Percentiles rank a stretch among this genome's conserved stretches.
These are phyloP conservation scores for Aspergillus steynii DNA, from an alignment of 495 filamentous ascomycete genomes.

Conservation along the genomic window DNA sequence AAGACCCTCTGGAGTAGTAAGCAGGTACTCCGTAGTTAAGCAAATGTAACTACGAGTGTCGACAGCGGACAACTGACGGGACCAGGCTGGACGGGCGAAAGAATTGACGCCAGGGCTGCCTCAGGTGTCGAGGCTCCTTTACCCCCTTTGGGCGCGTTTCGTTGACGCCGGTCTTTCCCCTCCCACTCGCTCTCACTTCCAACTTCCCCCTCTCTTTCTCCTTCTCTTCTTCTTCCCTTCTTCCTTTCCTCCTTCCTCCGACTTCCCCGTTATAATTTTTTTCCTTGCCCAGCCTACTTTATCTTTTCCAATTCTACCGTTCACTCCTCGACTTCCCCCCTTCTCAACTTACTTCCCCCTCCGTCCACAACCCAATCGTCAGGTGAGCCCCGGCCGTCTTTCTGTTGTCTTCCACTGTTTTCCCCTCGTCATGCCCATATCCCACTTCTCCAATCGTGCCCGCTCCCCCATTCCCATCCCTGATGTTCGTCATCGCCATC, in stretches of 20 bases:
- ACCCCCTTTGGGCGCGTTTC: constrained; percentile 14
- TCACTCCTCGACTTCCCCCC: constrained; percentile 4
- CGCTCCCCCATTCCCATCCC: constrained; percentile 8
- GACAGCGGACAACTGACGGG: no score
- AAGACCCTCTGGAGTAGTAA: no score
- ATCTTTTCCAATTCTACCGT: constrained; percentile 2
- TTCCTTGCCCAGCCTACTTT: constrained; percentile 1
- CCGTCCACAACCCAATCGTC: background rate
- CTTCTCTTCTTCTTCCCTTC: constrained; percentile 19
- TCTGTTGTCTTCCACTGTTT: constrained; percentile 11
- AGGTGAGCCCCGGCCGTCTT: constrained; percentile 10
- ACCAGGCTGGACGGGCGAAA: background rate
- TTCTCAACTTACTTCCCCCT: background rate
- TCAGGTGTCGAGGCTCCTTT: constrained; percentile 11
- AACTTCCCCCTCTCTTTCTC: constrained; percentile 16
- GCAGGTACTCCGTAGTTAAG: no score
- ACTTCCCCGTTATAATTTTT: constrained; percentile 4
- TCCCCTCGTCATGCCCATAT: constrained; percentile 16
- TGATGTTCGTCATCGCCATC: constrained; percentile 3
- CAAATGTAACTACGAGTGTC: no score
- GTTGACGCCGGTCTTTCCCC: constrained; percentile 24
- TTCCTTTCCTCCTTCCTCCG: constrained; percentile 11
- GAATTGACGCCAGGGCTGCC: background rate
- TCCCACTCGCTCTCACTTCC: constrained; percentile 26
- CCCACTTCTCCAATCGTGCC: constrained; percentile 16